Conservation (phyloP, 805 yeast genomes). For the Kuraishia cidri region DNA sequence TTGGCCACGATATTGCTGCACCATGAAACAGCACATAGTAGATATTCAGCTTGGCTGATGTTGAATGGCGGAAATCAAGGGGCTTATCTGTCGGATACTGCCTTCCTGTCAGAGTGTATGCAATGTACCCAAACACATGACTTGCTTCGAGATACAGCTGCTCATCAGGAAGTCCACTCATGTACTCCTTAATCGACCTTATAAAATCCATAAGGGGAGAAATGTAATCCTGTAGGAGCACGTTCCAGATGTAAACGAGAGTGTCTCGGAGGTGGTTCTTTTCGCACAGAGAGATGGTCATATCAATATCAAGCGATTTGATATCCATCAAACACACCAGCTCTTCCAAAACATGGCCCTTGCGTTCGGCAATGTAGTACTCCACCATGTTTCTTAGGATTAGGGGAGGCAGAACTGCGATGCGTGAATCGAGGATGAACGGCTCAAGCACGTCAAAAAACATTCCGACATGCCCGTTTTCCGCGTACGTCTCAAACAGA, state of each 20-base stretch:
- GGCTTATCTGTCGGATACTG: conserved; percentile 66
- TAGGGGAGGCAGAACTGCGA: conserved; percentile 48
- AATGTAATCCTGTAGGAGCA: conserved; percentile 56
- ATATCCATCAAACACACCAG: conserved; percentile 64
- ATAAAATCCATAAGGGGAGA: conserved; percentile 64
- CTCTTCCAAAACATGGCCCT: conserved; percentile 50
- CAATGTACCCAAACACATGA: conserved; percentile 50
- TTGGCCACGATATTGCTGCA: conserved; percentile 36
- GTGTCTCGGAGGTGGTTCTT: conserved; percentile 51
- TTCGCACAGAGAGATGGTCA: conserved; percentile 56
- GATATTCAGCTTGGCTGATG: conserved; percentile 37
- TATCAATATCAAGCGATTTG: conserved; percentile 65
- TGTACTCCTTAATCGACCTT: conserved; percentile 15
- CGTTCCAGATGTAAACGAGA: conserved; percentile 63
- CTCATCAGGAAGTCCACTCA: conserved; percentile 6
- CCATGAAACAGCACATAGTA: conserved; percentile 57
- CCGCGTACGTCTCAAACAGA: conserved; percentile 32
- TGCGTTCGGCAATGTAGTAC: conserved; percentile 27
- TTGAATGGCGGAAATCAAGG: conserved; percentile 23
- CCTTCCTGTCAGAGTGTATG: conserved; percentile 66
- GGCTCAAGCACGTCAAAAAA: conserved; percentile 48
- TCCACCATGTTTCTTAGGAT: conserved; percentile 56
- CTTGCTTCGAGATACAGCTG: conserved; percentile 11
- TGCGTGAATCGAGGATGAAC: conserved; percentile 35
- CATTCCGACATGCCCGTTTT: conserved; percentile 18